Base-by-base conservation (phyloP, 1,284 basidiomycete genomes). In the Fomitopsis palustris region DNA sequence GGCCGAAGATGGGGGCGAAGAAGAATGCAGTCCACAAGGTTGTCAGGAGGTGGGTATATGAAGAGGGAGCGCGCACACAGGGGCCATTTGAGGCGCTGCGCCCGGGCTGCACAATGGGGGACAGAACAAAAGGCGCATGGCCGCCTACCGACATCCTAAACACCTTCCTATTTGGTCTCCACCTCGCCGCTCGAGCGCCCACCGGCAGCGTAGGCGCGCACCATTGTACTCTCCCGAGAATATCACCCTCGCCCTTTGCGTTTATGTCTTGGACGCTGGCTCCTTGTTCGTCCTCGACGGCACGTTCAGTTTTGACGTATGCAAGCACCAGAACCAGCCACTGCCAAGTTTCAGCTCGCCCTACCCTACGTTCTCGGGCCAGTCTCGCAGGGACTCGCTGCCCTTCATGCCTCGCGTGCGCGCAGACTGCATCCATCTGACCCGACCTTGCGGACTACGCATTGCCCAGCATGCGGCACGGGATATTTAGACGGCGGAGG, bases 351-450 rank as follows among this genome's bases (percentile, higher is more conserved):
- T 65, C 79, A 77, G 62, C 69, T 75, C 39, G 72, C 77, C 25
- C 65, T 88, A 17, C 76, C 86, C 14, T 74, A 72, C 61, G 67
- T 74, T 19, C 70, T 88, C 53, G 74, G 82, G 31, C 62, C 78
- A 7, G 64, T 81, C 42, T 83, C 85, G 7, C 78, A 84, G 6
- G 55, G 76, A 41, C 79, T 90, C 43, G 80, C 88, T 17, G 85
- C 87, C 43, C 74, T 87, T 31, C 86, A 89, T 67, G 71, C 78
- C 0, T 65, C 73, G n/a, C 77, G 82, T 55, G 70, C 70, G 14
- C 72, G 68, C 49, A 62, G 63, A 3, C 67, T 71, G 42, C 67
- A 75, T 56, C 74, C 77, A 55, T 64, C 70, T 31, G 57, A 65
- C 16, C 38, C 69, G 2, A 38, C 65, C 27, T 57, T 72, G 56